These are phyloP conservation scores for Starmerella floris DNA, from an alignment of 805 yeast species.

Conservation along the genomic window DNA sequence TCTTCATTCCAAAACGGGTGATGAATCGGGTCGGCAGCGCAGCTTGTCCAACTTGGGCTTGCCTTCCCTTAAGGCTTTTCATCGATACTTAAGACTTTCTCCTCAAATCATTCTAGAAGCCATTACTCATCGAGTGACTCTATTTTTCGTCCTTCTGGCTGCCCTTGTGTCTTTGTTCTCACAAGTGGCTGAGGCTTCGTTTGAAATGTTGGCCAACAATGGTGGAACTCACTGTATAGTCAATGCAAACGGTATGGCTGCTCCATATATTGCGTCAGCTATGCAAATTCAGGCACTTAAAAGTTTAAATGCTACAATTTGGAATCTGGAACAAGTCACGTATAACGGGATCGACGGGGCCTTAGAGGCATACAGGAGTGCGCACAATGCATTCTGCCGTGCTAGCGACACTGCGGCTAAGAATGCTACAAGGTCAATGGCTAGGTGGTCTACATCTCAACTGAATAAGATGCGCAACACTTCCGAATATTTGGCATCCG, in stretches of 20 bases:
- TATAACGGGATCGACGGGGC: not conserved
- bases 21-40: too few species aligned
- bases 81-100: too few species aligned
- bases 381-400: not conserved
- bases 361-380: not conserved
- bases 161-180: too few species aligned
- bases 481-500: not conserved
- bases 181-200: too few species aligned
- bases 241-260: not conserved
- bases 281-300: constrained; percentile 2
- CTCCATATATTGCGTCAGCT: constrained; percentile 2
- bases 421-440: not conserved
- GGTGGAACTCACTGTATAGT: not conserved
- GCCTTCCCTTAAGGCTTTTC: too few species aligned
- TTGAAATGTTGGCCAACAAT: too few species aligned
- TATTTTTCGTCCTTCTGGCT: too few species aligned
- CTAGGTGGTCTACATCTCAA: not conserved
- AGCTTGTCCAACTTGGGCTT: too few species aligned
- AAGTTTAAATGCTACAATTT: constrained; percentile 13
- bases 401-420: not conserved
- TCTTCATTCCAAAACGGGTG: too few species aligned
- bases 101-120: too few species aligned
- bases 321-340: constrained; percentile 8
- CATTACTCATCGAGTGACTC: too few species aligned
- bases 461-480: not conserved